phyloP scores from a whole-genome alignment of 768 basidiomycete species.

The Inosperma sp. region DNA sequence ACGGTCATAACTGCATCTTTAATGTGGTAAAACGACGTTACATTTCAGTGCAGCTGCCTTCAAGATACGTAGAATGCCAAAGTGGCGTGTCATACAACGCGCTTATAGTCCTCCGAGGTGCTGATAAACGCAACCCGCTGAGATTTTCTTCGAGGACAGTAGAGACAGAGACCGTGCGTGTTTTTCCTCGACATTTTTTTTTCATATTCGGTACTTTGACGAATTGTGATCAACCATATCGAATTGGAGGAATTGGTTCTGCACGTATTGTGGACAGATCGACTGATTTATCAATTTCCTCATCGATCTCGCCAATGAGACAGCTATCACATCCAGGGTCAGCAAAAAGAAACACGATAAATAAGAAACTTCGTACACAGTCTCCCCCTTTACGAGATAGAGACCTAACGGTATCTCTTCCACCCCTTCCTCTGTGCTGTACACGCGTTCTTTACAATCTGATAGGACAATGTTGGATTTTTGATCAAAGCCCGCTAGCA shows the following conservation, averaged over 20 bases:
- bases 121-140: too few species aligned
- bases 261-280: slow-evolving; percentile 79
- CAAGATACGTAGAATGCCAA: too few species aligned
- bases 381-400: slow-evolving; percentile 97
- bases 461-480: slow-evolving; percentile 95
- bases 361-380: slow-evolving; percentile 66
- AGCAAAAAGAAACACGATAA: slow-evolving; percentile 6
- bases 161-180: too few species aligned
- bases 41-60: too few species aligned
- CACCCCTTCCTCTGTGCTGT: slow-evolving; percentile 84
- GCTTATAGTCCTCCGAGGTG: too few species aligned
- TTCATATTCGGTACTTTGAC: too few species aligned
- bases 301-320: slow-evolving; percentile 83
- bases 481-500: slow-evolving; percentile 89
- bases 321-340: slow-evolving; percentile 36
- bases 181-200: too few species aligned
- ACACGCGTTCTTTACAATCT: slow-evolving; percentile 90
- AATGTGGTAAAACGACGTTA: too few species aligned
- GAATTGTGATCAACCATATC: slow-evolving; percentile 55
- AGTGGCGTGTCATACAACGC: too few species aligned
- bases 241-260: slow-evolving; percentile 80
- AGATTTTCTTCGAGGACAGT: too few species aligned
- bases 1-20: too few species aligned
- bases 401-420: slow-evolving; percentile 93
- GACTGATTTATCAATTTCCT: slow-evolving; percentile 67